Base-by-base conservation (phyloP, 331 rosid species). In the Stylosanthes scabra region DNA sequence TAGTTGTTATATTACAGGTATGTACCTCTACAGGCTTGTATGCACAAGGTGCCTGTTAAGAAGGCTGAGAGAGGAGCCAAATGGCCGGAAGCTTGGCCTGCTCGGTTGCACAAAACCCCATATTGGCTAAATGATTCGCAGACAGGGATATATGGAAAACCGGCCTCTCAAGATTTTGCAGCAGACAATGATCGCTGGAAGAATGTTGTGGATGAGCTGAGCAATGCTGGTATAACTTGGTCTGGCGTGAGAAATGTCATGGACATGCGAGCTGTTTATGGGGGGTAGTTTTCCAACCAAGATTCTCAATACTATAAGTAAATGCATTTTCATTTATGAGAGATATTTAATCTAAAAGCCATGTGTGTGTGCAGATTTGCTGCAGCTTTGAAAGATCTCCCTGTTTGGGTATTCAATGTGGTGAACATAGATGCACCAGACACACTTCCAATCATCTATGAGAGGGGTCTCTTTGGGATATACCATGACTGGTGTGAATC, bases 401-500 rank as follows among this genome's bases (percentile, higher is more conserved):
- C 88, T 8, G 80, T 95, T n/a, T 95, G 99, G 97, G 97, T 90
- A 50, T 52, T 95, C 84, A 95, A 94, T 75, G 90, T 91, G 64
- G 99, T 95, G 76, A 92, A 88, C 71, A 10, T 87, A 29, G 90
- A 94, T 87, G 72, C 97, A 72, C 91, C 96, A 0, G 96, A 91
- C 41, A 94, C 99, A 42, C 96, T 94, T 59, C 96, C 96, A 4
- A 86, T 94, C 54, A 94, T 94, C 82, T 91, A 74, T 15, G 99
- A 91, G 81, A 89, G 97, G 1, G 97, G 99, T 55, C 97, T 94
- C 78, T 91, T 91, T 1, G 97, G 99, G 29, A 94, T 94, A 66
- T 94, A 91, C 80, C 97, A 95, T 70, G 97, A 95, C 10, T 92
- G 97, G 99, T 92, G 99, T 54, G 92, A 95, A 83, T 92, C 97